Evolutionary conservation across 2,329 filamentous ascomycete species (phyloP).

Genomic region (Colletotrichum godetiae): DNA sequence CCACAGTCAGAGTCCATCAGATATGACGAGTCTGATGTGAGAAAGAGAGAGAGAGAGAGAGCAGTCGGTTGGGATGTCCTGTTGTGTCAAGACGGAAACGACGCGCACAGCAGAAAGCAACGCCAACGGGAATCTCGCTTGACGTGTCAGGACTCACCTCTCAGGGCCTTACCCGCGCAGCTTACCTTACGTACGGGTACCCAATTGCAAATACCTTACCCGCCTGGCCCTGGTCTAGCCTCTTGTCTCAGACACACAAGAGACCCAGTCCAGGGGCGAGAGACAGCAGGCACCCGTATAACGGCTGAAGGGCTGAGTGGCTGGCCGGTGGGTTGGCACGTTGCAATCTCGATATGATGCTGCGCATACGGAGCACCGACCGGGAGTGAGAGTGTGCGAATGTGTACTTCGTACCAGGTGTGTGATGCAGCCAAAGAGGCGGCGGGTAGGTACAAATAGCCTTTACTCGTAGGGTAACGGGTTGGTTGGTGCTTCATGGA

Average conservation of each 20-base stretch:
- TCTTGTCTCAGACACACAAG: constrained; percentile 20
- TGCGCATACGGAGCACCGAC: constrained; percentile 8
- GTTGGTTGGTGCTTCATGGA: not conserved
- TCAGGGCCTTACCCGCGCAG: not conserved
- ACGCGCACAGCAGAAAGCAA: not conserved
- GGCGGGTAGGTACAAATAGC: not conserved
- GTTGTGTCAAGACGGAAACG: not conserved
- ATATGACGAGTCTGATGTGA: not conserved
- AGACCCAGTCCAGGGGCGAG: constrained; percentile 9
- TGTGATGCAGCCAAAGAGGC: not conserved
- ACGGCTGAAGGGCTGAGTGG: constrained; percentile 27
- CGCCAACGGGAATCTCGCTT: not conserved
- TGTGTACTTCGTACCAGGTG: too few species aligned
- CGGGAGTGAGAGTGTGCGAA: too few species aligned
- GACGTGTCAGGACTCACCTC: not conserved
- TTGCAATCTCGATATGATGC: constrained; percentile 28
- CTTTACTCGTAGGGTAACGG: not conserved
- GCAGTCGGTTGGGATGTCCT: not conserved
- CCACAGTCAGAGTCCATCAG: not conserved
- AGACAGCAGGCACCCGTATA: constrained; percentile 28
- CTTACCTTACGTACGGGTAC: constrained; percentile 7
- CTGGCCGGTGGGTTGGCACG: constrained; percentile 19
- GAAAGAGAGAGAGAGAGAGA: not conserved
- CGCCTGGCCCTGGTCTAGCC: constrained; percentile 20
- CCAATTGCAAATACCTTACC: constrained; percentile 26